phyloP scores from a whole-genome alignment of 2,329 filamentous ascomycete genomes.

The Raffaelea albimanens region DNA sequence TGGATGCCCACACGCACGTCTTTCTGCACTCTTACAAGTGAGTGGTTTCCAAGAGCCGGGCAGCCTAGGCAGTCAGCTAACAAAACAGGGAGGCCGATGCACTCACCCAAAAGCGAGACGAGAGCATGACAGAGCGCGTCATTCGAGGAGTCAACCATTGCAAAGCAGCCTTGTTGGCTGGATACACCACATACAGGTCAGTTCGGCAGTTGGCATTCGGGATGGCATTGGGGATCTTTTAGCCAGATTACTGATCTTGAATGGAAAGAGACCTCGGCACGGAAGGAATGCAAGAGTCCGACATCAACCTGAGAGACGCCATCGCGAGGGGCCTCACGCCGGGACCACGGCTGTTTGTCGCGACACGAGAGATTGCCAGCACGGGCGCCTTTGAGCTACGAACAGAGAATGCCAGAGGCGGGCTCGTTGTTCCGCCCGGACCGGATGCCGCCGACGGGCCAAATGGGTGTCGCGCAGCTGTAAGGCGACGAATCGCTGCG shows the following conservation, averaged over 20 bases:
- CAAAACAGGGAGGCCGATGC: conserved; percentile 25
- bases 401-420: conserved; percentile 31
- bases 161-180: conserved; percentile 41
- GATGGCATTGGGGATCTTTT: not conserved
- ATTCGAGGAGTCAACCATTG: conserved; percentile 45
- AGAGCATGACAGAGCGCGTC: conserved; percentile 45
- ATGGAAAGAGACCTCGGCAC: conserved; percentile 38
- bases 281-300: conserved; percentile 38
- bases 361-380: conserved; percentile 39
- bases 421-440: conserved; percentile 23
- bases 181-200: conserved; percentile 44
- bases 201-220: too few relatives aligned
- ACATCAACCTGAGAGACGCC: conserved; percentile 41
- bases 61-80: conserved; percentile 5
- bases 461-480: conserved; percentile 33
- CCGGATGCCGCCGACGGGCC: conserved; percentile 38
- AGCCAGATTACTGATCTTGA: conserved; percentile 13
- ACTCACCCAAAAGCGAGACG: conserved; percentile 44
- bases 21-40: conserved; percentile 41
- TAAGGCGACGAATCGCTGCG: conserved; percentile 34
- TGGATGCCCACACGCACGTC: conserved; percentile 48
- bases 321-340: conserved; percentile 44
- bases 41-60: conserved; percentile 7
- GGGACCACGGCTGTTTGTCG: conserved; percentile 46
- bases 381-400: conserved; percentile 39